Base-by-base conservation (phyloP, 495 filamentous ascomycete genomes). In the Penicillium macrosclerotiorum region DNA sequence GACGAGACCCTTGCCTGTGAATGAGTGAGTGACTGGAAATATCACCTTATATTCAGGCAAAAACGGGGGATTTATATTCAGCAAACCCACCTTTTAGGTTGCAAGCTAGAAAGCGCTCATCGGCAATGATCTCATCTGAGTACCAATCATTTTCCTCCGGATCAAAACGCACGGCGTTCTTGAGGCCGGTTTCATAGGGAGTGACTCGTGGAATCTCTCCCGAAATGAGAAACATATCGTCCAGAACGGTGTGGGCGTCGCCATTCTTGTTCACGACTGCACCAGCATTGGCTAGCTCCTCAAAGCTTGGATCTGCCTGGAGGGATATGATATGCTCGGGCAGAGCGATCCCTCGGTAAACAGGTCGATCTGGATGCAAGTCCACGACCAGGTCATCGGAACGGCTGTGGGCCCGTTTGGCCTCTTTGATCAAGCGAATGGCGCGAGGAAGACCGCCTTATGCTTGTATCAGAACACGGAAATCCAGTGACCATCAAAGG, bases 81-180 rank as follows among this genome's bases (percentile, higher is more conserved):
- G n/a, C n/a, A n/a, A n/a, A n/a, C 49, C 5, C 40, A 75, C 77
- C 77, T 65, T 80, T 83, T 19, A 83, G 46, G 42, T 80, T 77
- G 45, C 76, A 79, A 55, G 78, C 74, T 16, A 83, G 59, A 40
- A 82, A 75, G 31, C 81, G 70, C 45, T 84, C 81, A 49, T 84
- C 81, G 7, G 66, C 55, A 31, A 83, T 80, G 7, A 67, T 32
- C 51, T 77, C 74, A 52, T 83, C 80, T 1, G 67, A 68, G 42
- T 65, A 71, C 81, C 80, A 84, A 23, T 72, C 63, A 0, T 66
- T 65, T 7, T 67, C 69, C 2, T 67, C 56, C 6, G 64, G 49
- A 17, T 70, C 69, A 38, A 71, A 78, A 7, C 75, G 60, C 47
- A 82, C 63, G 2, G 73, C 78, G 14, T 66, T 51, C 33, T 51